Evolutionary conservation across 352 stramenopile genomes (phyloP).

Genomic region (Phytophthora ohioensis): DNA sequence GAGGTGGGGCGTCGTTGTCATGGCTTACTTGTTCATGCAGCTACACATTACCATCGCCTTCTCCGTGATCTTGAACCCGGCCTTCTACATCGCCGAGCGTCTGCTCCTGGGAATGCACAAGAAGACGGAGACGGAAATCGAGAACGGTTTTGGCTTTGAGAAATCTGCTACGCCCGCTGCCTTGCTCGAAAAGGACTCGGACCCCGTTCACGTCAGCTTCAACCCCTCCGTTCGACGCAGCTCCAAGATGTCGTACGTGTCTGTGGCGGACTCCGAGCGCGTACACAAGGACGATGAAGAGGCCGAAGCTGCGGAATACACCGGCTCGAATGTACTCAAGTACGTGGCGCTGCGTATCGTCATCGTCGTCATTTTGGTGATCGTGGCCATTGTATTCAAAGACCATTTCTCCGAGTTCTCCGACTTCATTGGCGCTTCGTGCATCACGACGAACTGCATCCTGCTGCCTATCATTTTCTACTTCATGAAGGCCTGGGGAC

Average conservation of each 20-base stretch:
- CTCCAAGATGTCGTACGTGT: constrained; percentile 63
- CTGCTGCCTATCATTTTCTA: constrained; percentile 71
- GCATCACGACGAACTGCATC: constrained; percentile 65
- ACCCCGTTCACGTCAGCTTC: not conserved
- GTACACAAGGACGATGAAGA: constrained; percentile 41
- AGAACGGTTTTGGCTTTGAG: constrained; percentile 33
- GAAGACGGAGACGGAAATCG: constrained; percentile 26
- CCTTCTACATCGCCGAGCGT: constrained; percentile 54
- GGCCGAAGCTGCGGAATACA: constrained; percentile 46
- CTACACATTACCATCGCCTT: constrained; percentile 61
- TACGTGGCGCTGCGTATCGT: constrained; percentile 38
- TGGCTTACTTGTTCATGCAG: constrained; percentile 61
- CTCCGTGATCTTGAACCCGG: constrained; percentile 53
- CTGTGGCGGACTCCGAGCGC: constrained; percentile 46
- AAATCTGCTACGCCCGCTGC: constrained; percentile 25
- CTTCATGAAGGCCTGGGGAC: constrained; percentile 63
- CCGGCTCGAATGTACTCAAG: constrained; percentile 40
- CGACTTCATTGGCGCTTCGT: constrained; percentile 67
- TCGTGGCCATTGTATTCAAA: constrained; percentile 52
- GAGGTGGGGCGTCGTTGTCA: constrained; percentile 46
- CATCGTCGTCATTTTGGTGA: constrained; percentile 47
- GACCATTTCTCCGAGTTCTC: constrained; percentile 69
- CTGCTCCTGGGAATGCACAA: constrained; percentile 58
- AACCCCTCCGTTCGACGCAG: constrained; percentile 24
- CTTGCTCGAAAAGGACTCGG: constrained; percentile 29